Conservation (phyloP, 768 basidiomycete genomes). For the Hortiboletus flavorubellus region DNA sequence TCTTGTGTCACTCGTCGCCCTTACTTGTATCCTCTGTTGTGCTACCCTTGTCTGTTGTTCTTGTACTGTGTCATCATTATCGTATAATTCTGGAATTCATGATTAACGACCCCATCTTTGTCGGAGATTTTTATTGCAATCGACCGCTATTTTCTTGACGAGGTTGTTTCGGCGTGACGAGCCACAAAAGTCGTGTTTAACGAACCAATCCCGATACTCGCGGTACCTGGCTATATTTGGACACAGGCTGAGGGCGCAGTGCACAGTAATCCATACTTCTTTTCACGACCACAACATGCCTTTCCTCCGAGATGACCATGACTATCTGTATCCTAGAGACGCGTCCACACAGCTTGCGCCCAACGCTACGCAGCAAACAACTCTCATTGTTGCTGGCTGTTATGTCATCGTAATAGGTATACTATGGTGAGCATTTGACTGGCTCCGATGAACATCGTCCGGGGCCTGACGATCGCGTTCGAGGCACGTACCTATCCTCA, state of each 20-base stretch:
- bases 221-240: constrained; percentile 1
- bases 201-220: background rate
- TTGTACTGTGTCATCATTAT: constrained; percentile 20
- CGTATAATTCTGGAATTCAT: constrained; percentile 16
- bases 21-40: constrained; percentile 18
- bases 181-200: no score
- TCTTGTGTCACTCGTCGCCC: background rate
- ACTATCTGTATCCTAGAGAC: constrained; percentile 26
- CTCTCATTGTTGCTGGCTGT: constrained; percentile 74
- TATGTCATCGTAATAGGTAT: constrained; percentile 78
- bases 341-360: constrained; percentile 47
- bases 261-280: constrained; percentile 3
- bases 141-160: no score
- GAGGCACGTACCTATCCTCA: constrained; percentile 79
- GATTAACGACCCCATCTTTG: background rate
- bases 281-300: constrained; percentile 31
- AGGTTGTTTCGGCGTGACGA: no score
- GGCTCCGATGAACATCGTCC: background rate
- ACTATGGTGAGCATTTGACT: constrained; percentile 55
- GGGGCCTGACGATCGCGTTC: constrained; percentile 4
- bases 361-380: constrained; percentile 67
- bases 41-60: constrained; percentile 13
- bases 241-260: background rate
- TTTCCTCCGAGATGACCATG: constrained; percentile 15
- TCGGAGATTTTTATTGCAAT: no score